Evolutionary conservation across 805 yeast genomes (phyloP).

Genomic region (Metschnikowia picachoensis): DNA sequence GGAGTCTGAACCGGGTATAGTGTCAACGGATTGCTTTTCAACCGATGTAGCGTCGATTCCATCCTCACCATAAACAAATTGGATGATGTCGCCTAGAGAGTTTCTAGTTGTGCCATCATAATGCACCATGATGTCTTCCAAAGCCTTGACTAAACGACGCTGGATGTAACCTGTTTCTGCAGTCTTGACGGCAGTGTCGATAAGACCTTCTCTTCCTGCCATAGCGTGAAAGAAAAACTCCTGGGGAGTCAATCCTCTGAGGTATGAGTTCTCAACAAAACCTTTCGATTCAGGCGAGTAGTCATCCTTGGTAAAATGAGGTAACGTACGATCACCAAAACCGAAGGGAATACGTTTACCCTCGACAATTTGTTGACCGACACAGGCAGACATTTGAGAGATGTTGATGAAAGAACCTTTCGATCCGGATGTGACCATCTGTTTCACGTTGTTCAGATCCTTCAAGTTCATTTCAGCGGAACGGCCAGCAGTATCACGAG

Average conservation of each 20-base stretch:
- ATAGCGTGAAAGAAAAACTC: conserved; percentile 98
- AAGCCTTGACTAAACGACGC: conserved; percentile 94
- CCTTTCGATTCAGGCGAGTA: conserved; percentile 98
- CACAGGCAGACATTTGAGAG: conserved; percentile 99
- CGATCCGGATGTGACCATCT: conserved; percentile 99
- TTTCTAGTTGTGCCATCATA: conserved; percentile 98
- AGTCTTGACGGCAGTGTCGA: conserved; percentile 98
- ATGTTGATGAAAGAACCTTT: conserved; percentile 98
- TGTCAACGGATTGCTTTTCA: conserved; percentile 92
- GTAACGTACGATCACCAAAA: conserved; percentile 91
- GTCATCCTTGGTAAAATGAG: conserved; percentile 98
- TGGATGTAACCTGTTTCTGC: conserved; percentile 99
- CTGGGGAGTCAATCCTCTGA: conserved; percentile 90
- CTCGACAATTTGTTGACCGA: conserved; percentile 98
- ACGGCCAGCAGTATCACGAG: conserved; percentile 99
- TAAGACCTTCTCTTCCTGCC: conserved; percentile 99
- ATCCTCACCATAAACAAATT: conserved; percentile 97
- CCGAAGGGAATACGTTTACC: conserved; percentile 99
- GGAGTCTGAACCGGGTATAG: conserved; percentile 87
- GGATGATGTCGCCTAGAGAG: conserved; percentile 93
- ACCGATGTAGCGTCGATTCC: conserved; percentile 98
- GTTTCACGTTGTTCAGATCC: conserved; percentile 93
- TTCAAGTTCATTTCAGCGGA: conserved; percentile 96
- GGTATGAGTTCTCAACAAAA: conserved; percentile 93
- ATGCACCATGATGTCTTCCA: conserved; percentile 96